Evolutionary conservation across 768 basidiomycete species (phyloP).

Genomic region (Podaxis sp.): DNA sequence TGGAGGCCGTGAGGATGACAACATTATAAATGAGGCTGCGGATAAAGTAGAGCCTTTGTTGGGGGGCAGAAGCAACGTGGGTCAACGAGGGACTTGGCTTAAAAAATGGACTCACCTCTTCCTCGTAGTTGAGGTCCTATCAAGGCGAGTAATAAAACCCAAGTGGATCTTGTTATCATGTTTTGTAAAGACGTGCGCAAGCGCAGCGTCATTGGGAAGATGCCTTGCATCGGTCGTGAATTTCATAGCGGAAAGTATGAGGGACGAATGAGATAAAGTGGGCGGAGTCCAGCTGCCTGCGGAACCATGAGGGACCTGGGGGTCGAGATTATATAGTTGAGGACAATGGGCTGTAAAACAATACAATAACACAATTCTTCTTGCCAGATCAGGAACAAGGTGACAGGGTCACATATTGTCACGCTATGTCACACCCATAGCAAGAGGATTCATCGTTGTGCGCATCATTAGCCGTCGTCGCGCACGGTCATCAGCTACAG

Average conservation of each 20-base stretch:
- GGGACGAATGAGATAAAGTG: not conserved
- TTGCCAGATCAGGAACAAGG: not conserved
- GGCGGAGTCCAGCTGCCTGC: constrained; percentile 12
- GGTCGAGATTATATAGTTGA: not conserved
- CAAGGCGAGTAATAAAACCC: constrained; percentile 19
- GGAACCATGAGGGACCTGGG: not conserved
- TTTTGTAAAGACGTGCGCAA: constrained; percentile 12
- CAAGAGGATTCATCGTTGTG: not conserved
- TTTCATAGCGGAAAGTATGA: not conserved
- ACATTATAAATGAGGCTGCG: constrained; percentile 27
- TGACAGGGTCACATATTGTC: not conserved
- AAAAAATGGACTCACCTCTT: constrained; percentile 7
- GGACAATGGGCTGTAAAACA: not conserved
- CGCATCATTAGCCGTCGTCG: constrained; percentile 1
- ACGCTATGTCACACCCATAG: not conserved
- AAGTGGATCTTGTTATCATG: constrained; percentile 7
- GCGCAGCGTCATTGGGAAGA: not conserved
- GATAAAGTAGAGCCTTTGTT: constrained; percentile 23
- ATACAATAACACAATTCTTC: not conserved
- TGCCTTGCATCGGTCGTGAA: not conserved
- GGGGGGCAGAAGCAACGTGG: not conserved
- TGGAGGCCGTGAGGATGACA: constrained; percentile 20
- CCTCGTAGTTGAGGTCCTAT: constrained; percentile 9
- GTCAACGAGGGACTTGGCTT: not conserved
- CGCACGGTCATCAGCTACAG: not conserved